Evolutionary conservation across 2,329 filamentous ascomycete species (phyloP).

Genomic region (Parasarocladium wereldwijsianum): DNA sequence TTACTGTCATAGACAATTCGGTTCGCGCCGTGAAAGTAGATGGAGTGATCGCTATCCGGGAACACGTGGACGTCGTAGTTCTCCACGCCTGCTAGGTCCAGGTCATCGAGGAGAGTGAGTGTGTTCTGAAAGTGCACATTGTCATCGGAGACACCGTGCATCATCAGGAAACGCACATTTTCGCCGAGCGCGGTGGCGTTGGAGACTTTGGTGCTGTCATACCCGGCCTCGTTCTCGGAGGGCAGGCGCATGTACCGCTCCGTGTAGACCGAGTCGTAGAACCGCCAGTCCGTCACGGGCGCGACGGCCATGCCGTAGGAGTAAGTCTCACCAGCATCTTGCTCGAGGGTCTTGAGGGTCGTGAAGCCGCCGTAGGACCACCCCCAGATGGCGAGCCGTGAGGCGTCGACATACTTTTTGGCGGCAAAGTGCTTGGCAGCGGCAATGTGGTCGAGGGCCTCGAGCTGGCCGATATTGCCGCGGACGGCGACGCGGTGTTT

Average conservation of each 20-base stretch:
- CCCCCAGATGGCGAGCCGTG: conserved; percentile 86
- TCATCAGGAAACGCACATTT: conserved; percentile 80
- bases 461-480: conserved; percentile 70
- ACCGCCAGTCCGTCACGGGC: conserved; percentile 95
- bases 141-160: conserved; percentile 94
- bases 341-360: conserved; percentile 87
- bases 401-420: conserved; percentile 69
- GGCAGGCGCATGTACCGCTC: conserved; percentile 97
- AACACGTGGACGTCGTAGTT: conserved; percentile 98
- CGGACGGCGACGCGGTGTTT: conserved; percentile 69
- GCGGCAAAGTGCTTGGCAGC: conserved; percentile 72
- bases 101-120: conserved; percentile 68
- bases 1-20: conserved; percentile 83
- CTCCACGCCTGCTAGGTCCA: conserved; percentile 67
- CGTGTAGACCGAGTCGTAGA: conserved; percentile 88
- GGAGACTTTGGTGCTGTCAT: conserved; percentile 57
- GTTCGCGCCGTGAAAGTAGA: conserved; percentile 89
- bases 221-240: conserved; percentile 64
- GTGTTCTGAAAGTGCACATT: conserved; percentile 98
- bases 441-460: conserved; percentile 82
- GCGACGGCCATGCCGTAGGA: conserved; percentile 96
- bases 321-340: conserved; percentile 79
- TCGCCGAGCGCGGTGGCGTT: conserved; percentile 59
- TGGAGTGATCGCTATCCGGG: conserved; percentile 89
- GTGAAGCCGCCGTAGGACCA: conserved; percentile 97